Base-by-base conservation (phyloP, 2,329 filamentous ascomycete species). In the Colletotrichum simmondsii region DNA sequence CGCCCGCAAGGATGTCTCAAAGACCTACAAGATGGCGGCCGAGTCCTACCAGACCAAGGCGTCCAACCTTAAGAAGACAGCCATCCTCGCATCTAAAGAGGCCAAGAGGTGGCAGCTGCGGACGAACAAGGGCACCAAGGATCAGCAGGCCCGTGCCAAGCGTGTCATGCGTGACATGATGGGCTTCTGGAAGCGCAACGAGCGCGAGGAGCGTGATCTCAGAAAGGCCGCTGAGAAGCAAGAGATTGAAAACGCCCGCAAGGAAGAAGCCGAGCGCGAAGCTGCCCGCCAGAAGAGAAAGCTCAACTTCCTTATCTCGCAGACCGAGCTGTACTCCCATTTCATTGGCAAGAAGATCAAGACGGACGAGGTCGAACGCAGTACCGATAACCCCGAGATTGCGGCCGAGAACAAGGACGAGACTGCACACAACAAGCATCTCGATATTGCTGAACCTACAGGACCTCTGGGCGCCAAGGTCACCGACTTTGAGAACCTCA, bases 311-410 rank as follows among this genome's bases (percentile, higher is more conserved):
- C 89, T 99, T 75, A 99, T 99, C 82, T 98, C 96, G 1, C 97
- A 99, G 85, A 99, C 97, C 1, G 97, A 99, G 82, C 89, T 99
- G 63, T 99, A 99, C 87, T 98, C 96, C 54, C 97, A 99, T 87
- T 99, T 99, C 83, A 98, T 99, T 78, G 96, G 97, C 82, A 97
- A 98, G 86, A 99, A 99, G 87, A 97, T 98, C 84, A 98, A 98
- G 86, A 98, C 96, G 1, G 93, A 97, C 77, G 95, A 98, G 80
- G 95, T 98, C 60, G 95, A 99, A 84, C 89, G 93, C 72, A 96
- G 94, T 61, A 97, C 95, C 26, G 94, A 97, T 78, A 95, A 95
- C 79, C 91, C 91, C 8, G 92, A 94, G 60, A 92, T 93, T 62
- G 88, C 89, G 0, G 87, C 89, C 11, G 88, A 88, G 61, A 86